Evolutionary conservation across 2,329 filamentous ascomycete genomes (phyloP).

Genomic region (Fonsecaea erecta): DNA sequence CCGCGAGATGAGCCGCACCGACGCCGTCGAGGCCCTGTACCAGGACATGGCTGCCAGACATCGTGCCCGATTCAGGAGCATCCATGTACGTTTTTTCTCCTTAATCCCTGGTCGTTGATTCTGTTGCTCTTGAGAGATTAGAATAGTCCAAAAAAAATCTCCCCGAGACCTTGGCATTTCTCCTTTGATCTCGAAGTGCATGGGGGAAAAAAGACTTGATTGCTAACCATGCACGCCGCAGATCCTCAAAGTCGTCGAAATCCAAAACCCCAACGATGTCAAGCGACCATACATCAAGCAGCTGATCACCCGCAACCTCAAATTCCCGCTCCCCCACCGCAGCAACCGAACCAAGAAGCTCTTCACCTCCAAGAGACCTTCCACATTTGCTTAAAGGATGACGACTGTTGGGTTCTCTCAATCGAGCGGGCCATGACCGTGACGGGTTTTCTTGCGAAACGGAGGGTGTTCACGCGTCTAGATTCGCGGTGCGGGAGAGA

Average conservation of each 20-base stretch:
- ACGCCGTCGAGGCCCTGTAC: conserved; percentile 96
- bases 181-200: neutral
- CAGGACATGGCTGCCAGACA: conserved; percentile 99
- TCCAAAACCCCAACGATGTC: conserved; percentile 92
- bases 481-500: neutral
- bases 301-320: conserved; percentile 90
- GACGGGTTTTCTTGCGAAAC: neutral
- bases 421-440: neutral
- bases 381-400: conserved; percentile 91
- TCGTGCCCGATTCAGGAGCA: conserved; percentile 95
- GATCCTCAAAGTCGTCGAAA: conserved; percentile 98
- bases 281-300: conserved; percentile 99
- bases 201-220: neutral
- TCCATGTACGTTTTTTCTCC: conserved; percentile 75
- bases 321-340: conserved; percentile 98
- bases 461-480: neutral
- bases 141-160: too few relatives aligned
- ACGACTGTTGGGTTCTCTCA: neutral
- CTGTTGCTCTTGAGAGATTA: too few relatives aligned
- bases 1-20: conserved; percentile 95
- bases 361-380: conserved; percentile 89
- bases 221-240: conserved; percentile 46
- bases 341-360: conserved; percentile 85
- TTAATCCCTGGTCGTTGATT: too few relatives aligned
- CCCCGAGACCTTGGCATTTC: too few relatives aligned